These are phyloP conservation scores for Fusarium sp. DNA, from an alignment of 2,329 filamentous ascomycete species.

Conservation along the genomic window DNA sequence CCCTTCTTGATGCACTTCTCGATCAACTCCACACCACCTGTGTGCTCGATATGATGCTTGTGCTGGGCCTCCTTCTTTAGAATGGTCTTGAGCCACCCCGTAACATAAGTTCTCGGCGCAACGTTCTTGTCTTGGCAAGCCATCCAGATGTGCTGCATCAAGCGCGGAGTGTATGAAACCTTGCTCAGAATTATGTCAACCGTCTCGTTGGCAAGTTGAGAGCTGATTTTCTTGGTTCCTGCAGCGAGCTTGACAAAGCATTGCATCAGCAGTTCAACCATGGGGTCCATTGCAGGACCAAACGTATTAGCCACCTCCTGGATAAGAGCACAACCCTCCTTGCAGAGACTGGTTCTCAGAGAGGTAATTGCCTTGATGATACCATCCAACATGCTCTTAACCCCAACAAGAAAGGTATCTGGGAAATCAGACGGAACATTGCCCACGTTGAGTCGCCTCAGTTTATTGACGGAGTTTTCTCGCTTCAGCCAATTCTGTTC, in stretches of 20 bases:
- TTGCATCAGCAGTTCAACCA: slow-evolving; percentile 91
- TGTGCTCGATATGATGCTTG: slow-evolving; percentile 84
- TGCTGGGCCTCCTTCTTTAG: slow-evolving; percentile 80
- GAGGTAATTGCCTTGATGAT: slow-evolving; percentile 88
- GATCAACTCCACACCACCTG: slow-evolving; percentile 81
- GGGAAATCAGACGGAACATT: slow-evolving; percentile 84
- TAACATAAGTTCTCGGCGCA: slow-evolving; percentile 80
- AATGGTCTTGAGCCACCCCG: slow-evolving; percentile 85
- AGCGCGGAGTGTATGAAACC: slow-evolving; percentile 79
- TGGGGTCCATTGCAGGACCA: slow-evolving; percentile 82
- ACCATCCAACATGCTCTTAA: slow-evolving; percentile 82
- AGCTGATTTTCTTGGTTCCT: slow-evolving; percentile 91
- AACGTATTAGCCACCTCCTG: slow-evolving; percentile 84
- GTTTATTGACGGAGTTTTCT: slow-evolving; percentile 80
- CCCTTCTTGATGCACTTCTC: slow-evolving; percentile 92
- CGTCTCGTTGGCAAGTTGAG: slow-evolving; percentile 81
- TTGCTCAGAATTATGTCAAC: slow-evolving; percentile 84
- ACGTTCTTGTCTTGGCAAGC: slow-evolving; percentile 95
- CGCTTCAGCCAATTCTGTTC: slow-evolving; percentile 91
- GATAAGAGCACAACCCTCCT: slow-evolving; percentile 83
- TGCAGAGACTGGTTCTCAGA: slow-evolving; percentile 87
- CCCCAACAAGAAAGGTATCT: slow-evolving; percentile 72
- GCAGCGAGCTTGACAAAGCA: slow-evolving; percentile 89
- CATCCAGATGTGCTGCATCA: slow-evolving; percentile 85
- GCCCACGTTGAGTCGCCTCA: slow-evolving; percentile 82